Percentiles rank a stretch among this genome's conserved stretches.
Evolutionary conservation across 2,329 filamentous ascomycete genomes (phyloP).

Genomic region (Diplocarpon rosae): DNA sequence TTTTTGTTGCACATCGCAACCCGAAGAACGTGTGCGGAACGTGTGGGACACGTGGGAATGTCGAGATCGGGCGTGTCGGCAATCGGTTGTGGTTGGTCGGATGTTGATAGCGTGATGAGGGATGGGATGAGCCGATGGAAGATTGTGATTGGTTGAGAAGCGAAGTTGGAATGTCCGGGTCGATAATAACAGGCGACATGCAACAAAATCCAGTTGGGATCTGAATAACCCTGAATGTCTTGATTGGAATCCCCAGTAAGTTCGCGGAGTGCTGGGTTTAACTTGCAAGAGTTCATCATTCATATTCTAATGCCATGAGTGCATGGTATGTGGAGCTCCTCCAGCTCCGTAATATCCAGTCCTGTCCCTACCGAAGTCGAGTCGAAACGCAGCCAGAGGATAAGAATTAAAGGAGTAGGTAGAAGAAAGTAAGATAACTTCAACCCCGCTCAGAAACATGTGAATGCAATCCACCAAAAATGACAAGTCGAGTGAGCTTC

Average conservation of each 20-base stretch:
- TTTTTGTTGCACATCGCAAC: slow-evolving; percentile 3
- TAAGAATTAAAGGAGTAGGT: neutral
- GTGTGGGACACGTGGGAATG: neutral
- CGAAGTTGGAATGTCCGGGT: neutral
- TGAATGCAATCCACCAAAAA: neutral
- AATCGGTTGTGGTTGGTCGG: too few species aligned
- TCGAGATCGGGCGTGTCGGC: neutral
- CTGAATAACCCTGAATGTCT: too few species aligned
- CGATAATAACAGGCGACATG: neutral
- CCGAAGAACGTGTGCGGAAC: neutral
- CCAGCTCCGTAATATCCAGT: slow-evolving; percentile 1
- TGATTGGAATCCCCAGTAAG: too few species aligned
- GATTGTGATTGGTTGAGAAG: neutral
- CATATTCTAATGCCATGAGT: too few species aligned
- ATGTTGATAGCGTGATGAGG: neutral
- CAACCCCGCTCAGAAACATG: slow-evolving; percentile 2
- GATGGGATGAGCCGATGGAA: neutral
- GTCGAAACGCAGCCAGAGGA: neutral
- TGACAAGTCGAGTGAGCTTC: slow-evolving; percentile 2
- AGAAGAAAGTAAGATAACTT: slow-evolving; percentile 1
- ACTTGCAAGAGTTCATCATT: too few species aligned
- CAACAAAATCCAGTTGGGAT: neutral
- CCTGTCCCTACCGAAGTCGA: neutral
- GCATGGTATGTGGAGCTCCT: too few species aligned
- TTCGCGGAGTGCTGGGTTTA: too few species aligned